phyloP scores from a whole-genome alignment of 805 yeast genomes.

The Candida rishiriensis region DNA sequence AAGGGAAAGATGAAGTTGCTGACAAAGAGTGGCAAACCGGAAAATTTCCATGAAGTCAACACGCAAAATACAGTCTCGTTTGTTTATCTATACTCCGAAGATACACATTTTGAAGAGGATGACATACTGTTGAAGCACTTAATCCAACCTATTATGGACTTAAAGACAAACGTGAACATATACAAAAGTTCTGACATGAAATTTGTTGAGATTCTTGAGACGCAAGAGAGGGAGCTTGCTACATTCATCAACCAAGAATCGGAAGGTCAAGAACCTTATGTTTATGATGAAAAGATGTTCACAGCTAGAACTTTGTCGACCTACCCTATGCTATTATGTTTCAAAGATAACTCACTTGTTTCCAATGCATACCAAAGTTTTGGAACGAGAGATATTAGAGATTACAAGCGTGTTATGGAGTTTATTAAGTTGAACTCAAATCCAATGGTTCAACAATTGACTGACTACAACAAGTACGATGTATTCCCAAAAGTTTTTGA shows the following conservation, averaged over 20 bases:
- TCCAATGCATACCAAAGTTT: conserved; percentile 55
- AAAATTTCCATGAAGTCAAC: conserved; percentile 24
- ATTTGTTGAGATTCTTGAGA: conserved; percentile 34
- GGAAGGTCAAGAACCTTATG: conserved; percentile 13
- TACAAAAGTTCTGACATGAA: conserved; percentile 46
- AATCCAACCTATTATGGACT: conserved; percentile 53
- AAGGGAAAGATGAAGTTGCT: conserved; percentile 17
- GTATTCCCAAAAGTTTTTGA: conserved; percentile 33
- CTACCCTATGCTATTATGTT: conserved; percentile 56
- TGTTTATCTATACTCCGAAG: conserved; percentile 49
- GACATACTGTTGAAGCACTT: conserved; percentile 55
- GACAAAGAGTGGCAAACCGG: conserved; percentile 7
- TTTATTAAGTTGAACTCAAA: conserved; percentile 47
- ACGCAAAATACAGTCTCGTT: conserved; percentile 43
- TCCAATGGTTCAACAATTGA: conserved; percentile 53
- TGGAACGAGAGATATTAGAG: conserved; percentile 61
- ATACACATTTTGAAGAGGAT: conserved; percentile 55
- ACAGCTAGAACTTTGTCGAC: conserved; percentile 51
- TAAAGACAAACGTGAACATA: conserved; percentile 51
- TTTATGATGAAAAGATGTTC: conserved; percentile 42
- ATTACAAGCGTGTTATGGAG: conserved; percentile 38
- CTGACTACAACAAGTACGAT: conserved; percentile 30
- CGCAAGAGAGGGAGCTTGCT: conserved; percentile 38
- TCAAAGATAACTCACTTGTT: conserved; percentile 51
- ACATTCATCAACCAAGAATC: conserved; percentile 40